A percentile compares a stretch with the other conserved stretches of the same genome.
These are phyloP conservation scores for Neurospora sp. DNA, from an alignment of 495 filamentous ascomycete genomes.

Conservation along the genomic window DNA sequence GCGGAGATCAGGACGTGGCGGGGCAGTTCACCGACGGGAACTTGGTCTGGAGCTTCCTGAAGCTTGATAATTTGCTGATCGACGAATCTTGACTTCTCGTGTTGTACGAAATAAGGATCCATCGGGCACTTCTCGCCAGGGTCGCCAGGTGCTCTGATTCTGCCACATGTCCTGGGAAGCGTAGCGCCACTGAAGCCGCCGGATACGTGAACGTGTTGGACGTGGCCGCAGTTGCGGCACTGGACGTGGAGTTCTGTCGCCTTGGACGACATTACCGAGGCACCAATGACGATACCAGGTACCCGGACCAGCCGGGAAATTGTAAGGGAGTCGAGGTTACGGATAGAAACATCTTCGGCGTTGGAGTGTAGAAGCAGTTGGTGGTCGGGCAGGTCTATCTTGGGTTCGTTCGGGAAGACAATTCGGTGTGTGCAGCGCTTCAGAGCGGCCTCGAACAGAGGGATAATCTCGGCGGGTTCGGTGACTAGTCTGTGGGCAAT, in stretches of 20 bases:
- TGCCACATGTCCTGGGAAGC: constrained; percentile 68
- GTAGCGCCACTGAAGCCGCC: constrained; percentile 81
- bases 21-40: constrained; percentile 93
- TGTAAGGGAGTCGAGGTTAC: constrained; percentile 83
- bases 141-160: constrained; percentile 47
- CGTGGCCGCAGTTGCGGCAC: constrained; percentile 78
- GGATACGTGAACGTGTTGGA: constrained; percentile 58
- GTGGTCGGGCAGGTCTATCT: constrained; percentile 70
- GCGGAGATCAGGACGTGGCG: constrained; percentile 91
- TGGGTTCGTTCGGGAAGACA: constrained; percentile 63
- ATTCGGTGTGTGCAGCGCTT: constrained; percentile 87
- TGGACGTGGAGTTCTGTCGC: constrained; percentile 77
- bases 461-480: constrained; percentile 88
- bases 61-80: constrained; percentile 98
- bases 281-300: constrained; percentile 95
- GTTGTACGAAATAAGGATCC: constrained; percentile 90
- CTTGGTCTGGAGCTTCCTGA: constrained; percentile 96
- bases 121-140: constrained; percentile 66
- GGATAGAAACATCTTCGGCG: constrained; percentile 84
- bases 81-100: constrained; percentile 91
- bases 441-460: constrained; percentile 83
- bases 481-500: constrained; percentile 83
- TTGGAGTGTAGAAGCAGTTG: constrained; percentile 93
- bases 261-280: constrained; percentile 93
- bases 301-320: constrained; percentile 94